A percentile compares a stretch with the other conserved stretches of the same genome.
These are phyloP conservation scores for Clitocybe nebularis DNA, from an alignment of 1,284 basidiomycete species.

Conservation along the genomic window DNA sequence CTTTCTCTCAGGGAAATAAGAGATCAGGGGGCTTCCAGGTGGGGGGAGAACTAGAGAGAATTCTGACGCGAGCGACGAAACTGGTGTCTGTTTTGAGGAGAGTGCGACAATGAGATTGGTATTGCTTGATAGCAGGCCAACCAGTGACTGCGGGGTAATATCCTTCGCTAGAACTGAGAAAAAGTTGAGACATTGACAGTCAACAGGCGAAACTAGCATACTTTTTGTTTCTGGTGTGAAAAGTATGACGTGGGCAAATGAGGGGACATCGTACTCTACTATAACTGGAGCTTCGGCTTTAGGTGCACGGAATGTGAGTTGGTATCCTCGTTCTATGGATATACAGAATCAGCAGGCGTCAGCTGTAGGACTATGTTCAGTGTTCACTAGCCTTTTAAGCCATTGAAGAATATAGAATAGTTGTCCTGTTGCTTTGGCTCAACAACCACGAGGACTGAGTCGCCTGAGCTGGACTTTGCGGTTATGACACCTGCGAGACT, in stretches of 20 bases:
- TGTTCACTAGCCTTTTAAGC: conserved; percentile 67
- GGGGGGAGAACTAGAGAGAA: conserved; percentile 76
- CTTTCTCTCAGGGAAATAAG: conserved; percentile 70
- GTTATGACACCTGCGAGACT: conserved; percentile 30
- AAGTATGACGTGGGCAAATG: conserved; percentile 81
- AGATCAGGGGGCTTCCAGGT: conserved; percentile 67
- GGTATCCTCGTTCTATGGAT: conserved; percentile 64
- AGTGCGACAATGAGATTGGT: conserved; percentile 87
- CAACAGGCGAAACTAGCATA: conserved; percentile 30
- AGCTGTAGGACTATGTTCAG: too few relatives aligned
- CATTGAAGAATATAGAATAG: conserved; percentile 80
- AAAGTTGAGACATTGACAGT: conserved; percentile 4
- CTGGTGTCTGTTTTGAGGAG: conserved; percentile 66
- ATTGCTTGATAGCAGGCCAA: conserved; percentile 65
- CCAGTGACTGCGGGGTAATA: conserved; percentile 80
- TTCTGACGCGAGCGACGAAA: conserved; percentile 71
- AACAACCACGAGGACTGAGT: conserved; percentile 81
- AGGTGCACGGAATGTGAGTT: conserved; percentile 80
- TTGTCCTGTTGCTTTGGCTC: conserved; percentile 66
- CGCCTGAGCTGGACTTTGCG: conserved; percentile 79
- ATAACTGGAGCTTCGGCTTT: conserved; percentile 66
- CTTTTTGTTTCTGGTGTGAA: conserved; percentile 82
- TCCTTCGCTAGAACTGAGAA: conserved; percentile 65
- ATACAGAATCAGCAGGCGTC: too few relatives aligned
- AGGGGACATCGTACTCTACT: conserved; percentile 66